Evolutionary conservation across 2,329 filamentous ascomycete species (phyloP).

Genomic region (Aspergillus sp.): DNA sequence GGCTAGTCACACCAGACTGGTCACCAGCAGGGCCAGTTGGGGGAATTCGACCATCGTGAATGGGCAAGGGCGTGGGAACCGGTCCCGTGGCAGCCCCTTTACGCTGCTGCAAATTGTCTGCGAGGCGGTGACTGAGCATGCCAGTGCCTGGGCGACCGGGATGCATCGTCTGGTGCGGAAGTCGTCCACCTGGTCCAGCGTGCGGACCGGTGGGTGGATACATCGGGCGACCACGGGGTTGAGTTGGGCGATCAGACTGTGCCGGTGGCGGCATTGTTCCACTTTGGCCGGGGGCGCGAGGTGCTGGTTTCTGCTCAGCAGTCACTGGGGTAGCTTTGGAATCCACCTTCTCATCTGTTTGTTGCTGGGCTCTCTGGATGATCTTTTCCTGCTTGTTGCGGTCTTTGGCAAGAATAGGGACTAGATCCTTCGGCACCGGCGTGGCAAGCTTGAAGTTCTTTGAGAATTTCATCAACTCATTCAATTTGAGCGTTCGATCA

Average conservation of each 20-base stretch:
- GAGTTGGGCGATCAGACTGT: slow-evolving; percentile 44
- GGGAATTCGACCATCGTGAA: slow-evolving; percentile 64
- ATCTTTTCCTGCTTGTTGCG: slow-evolving; percentile 92
- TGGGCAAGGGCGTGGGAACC: slow-evolving; percentile 52
- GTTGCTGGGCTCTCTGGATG: slow-evolving; percentile 76
- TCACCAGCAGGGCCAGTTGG: slow-evolving; percentile 67
- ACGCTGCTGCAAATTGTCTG: slow-evolving; percentile 49
- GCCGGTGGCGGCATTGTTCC: slow-evolving; percentile 30
- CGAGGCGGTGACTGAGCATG: slow-evolving; percentile 47
- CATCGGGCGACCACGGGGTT: slow-evolving; percentile 42
- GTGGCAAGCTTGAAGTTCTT: slow-evolving; percentile 91
- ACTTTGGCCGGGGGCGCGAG: slow-evolving; percentile 36
- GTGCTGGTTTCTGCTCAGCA: slow-evolving; percentile 51
- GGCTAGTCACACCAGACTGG: slow-evolving; percentile 42
- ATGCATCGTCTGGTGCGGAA: slow-evolving; percentile 39
- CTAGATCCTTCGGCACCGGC: slow-evolving; percentile 83
- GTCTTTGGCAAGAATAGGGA: slow-evolving; percentile 94
- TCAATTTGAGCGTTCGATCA: slow-evolving; percentile 89
- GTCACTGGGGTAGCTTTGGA: slow-evolving; percentile 40
- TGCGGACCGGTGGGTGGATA: slow-evolving; percentile 45
- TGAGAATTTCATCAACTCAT: slow-evolving; percentile 92
- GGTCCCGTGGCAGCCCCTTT: slow-evolving; percentile 36
- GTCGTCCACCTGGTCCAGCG: slow-evolving; percentile 35
- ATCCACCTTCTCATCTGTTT: slow-evolving; percentile 57
- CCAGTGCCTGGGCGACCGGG: slow-evolving; percentile 39